Percentiles rank a stretch among this genome's conserved stretches.
Evolutionary conservation across 2,329 filamentous ascomycete species (phyloP).

Genomic region (Beauveria rudraprayagi): DNA sequence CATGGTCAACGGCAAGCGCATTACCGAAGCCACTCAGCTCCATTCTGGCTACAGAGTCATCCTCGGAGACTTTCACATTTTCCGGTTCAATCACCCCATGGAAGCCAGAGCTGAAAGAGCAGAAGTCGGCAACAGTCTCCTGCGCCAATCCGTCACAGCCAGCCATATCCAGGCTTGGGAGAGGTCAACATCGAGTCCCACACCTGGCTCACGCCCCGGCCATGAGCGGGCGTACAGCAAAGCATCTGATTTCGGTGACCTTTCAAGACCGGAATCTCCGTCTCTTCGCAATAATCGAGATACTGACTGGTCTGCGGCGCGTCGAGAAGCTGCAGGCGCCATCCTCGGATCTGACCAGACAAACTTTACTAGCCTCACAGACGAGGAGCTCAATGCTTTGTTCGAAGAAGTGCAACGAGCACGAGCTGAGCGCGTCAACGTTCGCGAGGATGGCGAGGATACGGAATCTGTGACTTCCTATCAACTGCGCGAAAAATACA

Average conservation of each 20-base stretch:
- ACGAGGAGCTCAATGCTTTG: constrained; percentile 87
- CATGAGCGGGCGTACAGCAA: constrained; percentile 80
- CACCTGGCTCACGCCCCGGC: constrained; percentile 49
- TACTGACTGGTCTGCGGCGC: constrained; percentile 89
- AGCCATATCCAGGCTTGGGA: constrained; percentile 54
- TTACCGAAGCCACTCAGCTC: constrained; percentile 76
- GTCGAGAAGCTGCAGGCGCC: constrained; percentile 85
- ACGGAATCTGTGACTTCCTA: constrained; percentile 84
- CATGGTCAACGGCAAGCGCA: constrained; percentile 93
- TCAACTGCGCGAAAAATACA: constrained; percentile 84
- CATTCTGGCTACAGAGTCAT: constrained; percentile 93
- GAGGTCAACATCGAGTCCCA: constrained; percentile 49
- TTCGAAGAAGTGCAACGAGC: constrained; percentile 92
- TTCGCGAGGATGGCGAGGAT: constrained; percentile 78
- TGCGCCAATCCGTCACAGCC: constrained; percentile 72
- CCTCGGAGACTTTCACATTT: constrained; percentile 96
- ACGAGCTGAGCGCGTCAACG: constrained; percentile 64
- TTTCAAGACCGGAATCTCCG: constrained; percentile 70
- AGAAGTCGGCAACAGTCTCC: constrained; percentile 68
- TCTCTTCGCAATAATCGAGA: constrained; percentile 61
- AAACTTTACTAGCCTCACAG: constrained; percentile 79
- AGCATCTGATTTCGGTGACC: constrained; percentile 67
- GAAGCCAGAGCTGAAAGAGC: constrained; percentile 89
- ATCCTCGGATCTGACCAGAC: constrained; percentile 78
- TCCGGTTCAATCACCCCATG: constrained; percentile 95